These are phyloP conservation scores for Aethionema arabicum DNA, from an alignment of 345 rosid genomes.

Conservation along the genomic window DNA sequence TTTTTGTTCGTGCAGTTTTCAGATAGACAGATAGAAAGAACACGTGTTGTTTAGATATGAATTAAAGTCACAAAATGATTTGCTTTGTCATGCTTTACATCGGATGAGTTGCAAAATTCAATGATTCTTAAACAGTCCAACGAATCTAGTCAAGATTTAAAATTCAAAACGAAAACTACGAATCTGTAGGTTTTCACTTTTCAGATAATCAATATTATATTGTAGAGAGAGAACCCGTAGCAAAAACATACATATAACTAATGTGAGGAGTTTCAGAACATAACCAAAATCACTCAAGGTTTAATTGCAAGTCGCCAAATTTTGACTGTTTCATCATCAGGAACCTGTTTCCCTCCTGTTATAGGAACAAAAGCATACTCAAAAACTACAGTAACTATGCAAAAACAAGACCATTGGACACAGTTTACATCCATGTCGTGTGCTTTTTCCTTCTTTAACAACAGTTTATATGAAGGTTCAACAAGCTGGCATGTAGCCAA, in stretches of 20 bases:
- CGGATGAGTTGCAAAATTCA: no score
- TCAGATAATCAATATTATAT: neutral
- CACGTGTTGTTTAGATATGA: no score
- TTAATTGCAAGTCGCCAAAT: constrained; percentile 62
- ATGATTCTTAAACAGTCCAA: no score
- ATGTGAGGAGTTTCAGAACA: neutral
- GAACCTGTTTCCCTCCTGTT: constrained; percentile 39
- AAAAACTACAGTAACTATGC: constrained; percentile 9
- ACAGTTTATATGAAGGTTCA: constrained; percentile 60
- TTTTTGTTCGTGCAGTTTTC: no score
- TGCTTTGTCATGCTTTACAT: no score
- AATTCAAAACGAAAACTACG: neutral
- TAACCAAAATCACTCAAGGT: constrained; percentile 31
- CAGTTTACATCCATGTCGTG: constrained; percentile 87
- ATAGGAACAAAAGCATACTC: constrained; percentile 9
- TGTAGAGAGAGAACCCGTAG: neutral
- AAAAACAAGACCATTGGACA: constrained; percentile 59
- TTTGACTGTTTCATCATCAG: constrained; percentile 77
- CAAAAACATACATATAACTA: constrained; percentile 4
- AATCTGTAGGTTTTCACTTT: neutral
- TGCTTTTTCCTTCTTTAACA: constrained; percentile 80
- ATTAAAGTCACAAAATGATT: no score
- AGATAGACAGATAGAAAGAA: no score
- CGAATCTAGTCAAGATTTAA: no score
- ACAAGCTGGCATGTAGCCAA: constrained; percentile 48